Conservation (phyloP, 495 filamentous ascomycete species). For the Hyaloscypha bicolor region DNA sequence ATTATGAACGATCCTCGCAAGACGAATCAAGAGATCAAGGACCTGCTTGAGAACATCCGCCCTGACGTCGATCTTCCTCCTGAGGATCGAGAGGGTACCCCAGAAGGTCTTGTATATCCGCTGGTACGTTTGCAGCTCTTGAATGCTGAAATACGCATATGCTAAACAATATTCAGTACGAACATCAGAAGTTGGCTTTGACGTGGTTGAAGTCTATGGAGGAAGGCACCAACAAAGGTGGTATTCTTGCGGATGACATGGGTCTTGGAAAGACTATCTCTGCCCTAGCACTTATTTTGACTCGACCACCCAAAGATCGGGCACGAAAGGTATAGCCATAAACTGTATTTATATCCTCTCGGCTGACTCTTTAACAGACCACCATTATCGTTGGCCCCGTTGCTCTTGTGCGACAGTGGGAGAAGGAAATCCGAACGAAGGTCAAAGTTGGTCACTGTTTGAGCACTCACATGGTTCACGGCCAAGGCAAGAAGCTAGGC, state of each 20-base stretch:
- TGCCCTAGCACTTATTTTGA: slow-evolving; percentile 79
- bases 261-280: slow-evolving; percentile 95
- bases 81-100: slow-evolving; percentile 71
- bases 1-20: slow-evolving; percentile 57
- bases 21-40: slow-evolving; percentile 65
- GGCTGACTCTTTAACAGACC: slow-evolving; percentile 51
- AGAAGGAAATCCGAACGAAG: slow-evolving; percentile 77
- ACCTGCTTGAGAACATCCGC: slow-evolving; percentile 70
- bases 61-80: slow-evolving; percentile 70
- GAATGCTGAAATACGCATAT: not conserved
- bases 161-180: slow-evolving; percentile 44
- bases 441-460: slow-evolving; percentile 60
- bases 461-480: slow-evolving; percentile 45
- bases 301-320: slow-evolving; percentile 64
- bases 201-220: slow-evolving; percentile 86
- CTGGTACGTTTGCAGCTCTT: slow-evolving; percentile 38
- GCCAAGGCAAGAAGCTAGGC: slow-evolving; percentile 48
- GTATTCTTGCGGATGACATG: slow-evolving; percentile 92
- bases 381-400: slow-evolving; percentile 88
- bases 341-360: not conserved
- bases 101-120: slow-evolving; percentile 65
- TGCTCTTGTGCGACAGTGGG: slow-evolving; percentile 88
- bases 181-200: slow-evolving; percentile 83
- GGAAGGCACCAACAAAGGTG: slow-evolving; percentile 74
- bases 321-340: slow-evolving; percentile 43